These are phyloP conservation scores for Platanus orientalis DNA, from an alignment of 164 flowering plant species.

Conservation along the genomic window DNA sequence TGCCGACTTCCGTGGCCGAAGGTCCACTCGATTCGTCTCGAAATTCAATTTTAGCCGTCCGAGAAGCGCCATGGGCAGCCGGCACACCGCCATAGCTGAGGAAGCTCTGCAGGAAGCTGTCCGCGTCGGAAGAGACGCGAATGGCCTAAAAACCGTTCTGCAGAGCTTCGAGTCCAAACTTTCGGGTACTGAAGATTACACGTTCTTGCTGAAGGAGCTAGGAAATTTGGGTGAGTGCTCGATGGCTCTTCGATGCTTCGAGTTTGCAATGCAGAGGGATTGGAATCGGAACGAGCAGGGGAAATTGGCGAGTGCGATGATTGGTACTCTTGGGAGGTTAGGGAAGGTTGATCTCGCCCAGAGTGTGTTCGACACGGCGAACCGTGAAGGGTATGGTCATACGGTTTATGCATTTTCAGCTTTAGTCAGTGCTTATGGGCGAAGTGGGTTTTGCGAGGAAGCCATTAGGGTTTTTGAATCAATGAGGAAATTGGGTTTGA, in stretches of 20 bases:
- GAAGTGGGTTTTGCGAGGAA: conserved; percentile 62
- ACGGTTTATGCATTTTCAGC: conserved; percentile 89
- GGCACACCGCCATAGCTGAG: conserved; percentile 66
- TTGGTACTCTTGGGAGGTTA: conserved; percentile 81
- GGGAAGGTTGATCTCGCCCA: conserved; percentile 72
- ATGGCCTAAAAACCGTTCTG: conserved; percentile 36
- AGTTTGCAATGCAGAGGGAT: conserved; percentile 63
- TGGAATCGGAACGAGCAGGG: conserved; percentile 58
- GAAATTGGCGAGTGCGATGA: conserved; percentile 79
- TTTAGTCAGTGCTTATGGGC: conserved; percentile 82
- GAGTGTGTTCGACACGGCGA: conserved; percentile 59
- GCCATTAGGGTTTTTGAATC: conserved; percentile 65
- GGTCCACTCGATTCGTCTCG: conserved; percentile 87
- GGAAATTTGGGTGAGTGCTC: conserved; percentile 74
- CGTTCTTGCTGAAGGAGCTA: conserved; percentile 68
- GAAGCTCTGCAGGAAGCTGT: conserved; percentile 50
- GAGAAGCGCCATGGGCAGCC: conserved; percentile 31
- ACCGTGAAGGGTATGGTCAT: conserved; percentile 70
- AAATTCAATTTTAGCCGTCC: conserved; percentile 81
- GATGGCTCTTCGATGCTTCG: conserved; percentile 61
- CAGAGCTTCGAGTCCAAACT: conserved; percentile 44
- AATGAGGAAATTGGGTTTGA: conserved; percentile 69
- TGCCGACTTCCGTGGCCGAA: conserved; percentile 72
- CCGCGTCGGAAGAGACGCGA: conserved; percentile 23
- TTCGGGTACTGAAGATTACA: conserved; percentile 73